phyloP scores from a whole-genome alignment of 2,329 filamentous ascomycete species.

The Plectosphaerella plurivora region DNA sequence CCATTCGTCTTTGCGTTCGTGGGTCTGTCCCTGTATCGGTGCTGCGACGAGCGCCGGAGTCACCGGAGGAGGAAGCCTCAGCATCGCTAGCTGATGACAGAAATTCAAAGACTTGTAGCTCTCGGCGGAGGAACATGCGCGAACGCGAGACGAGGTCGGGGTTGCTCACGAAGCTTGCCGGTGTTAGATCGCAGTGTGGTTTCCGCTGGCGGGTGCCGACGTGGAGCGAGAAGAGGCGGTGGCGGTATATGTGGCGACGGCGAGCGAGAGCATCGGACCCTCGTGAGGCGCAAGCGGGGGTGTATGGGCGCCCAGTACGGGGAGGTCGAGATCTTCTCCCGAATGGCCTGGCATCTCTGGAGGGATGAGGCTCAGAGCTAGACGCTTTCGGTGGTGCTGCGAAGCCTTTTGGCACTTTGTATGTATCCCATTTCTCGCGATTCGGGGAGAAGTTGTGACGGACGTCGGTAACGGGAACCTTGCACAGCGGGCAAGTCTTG shows the following conservation, averaged over 20 bases:
- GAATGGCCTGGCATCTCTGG: no score
- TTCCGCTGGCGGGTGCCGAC: slow-evolving; percentile 79
- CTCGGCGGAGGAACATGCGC: slow-evolving; percentile 75
- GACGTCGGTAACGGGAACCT: slow-evolving; percentile 50
- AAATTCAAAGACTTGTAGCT: slow-evolving; percentile 79
- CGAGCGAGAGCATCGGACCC: slow-evolving; percentile 37
- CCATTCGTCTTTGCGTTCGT: slow-evolving; percentile 32
- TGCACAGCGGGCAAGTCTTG: slow-evolving; percentile 76
- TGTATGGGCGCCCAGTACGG: no score
- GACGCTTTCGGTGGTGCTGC: background rate
- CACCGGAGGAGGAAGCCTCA: slow-evolving; percentile 2
- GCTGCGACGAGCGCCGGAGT: background rate
- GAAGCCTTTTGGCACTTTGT: slow-evolving; percentile 23
- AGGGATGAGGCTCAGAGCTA: no score
- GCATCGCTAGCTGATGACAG: slow-evolving; percentile 34
- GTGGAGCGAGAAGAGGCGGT: slow-evolving; percentile 71
- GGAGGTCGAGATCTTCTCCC: no score
- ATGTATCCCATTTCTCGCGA: slow-evolving; percentile 49
- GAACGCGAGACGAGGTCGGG: slow-evolving; percentile 69
- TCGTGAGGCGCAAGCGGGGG: background rate
- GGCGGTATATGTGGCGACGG: slow-evolving; percentile 68
- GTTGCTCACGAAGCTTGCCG: slow-evolving; percentile 59
- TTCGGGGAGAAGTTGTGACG: slow-evolving; percentile 47
- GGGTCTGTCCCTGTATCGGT: slow-evolving; percentile 3
- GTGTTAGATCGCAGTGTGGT: slow-evolving; percentile 69